Evolutionary conservation across 163 green algal genomes (phyloP).

Genomic region (Prototheca cutis): DNA sequence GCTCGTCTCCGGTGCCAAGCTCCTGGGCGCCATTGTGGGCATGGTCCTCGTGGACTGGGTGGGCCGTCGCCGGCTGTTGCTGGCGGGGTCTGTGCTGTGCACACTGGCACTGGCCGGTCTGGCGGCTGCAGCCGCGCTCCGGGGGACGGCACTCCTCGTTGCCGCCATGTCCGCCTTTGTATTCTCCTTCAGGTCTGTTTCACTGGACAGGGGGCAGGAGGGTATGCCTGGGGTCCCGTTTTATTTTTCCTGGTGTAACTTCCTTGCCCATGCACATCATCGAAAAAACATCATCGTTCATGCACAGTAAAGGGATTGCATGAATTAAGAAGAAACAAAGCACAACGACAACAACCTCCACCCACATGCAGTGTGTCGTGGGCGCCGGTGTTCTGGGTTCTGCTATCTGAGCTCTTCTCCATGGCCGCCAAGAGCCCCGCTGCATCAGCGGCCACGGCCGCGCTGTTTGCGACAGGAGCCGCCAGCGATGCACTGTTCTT

Average conservation of each 20-base stretch:
- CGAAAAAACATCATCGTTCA: too few relatives aligned
- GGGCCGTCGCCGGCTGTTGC: conserved; percentile 65
- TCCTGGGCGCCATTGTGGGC: conserved; percentile 27
- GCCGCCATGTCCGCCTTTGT: conserved; percentile 57
- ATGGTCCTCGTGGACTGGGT: conserved; percentile 58
- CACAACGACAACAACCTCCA: too few relatives aligned
- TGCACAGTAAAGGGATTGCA: too few relatives aligned
- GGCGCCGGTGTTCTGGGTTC: conserved; percentile 79
- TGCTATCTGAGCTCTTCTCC: conserved; percentile 73
- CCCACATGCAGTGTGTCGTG: conserved; percentile 50
- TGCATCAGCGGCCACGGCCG: conserved; percentile 47
- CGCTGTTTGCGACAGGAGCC: conserved; percentile 55
- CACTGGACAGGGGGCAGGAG: not conserved
- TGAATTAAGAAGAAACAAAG: too few relatives aligned
- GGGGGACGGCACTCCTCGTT: conserved; percentile 22
- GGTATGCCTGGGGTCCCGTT: not conserved
- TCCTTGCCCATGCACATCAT: too few relatives aligned
- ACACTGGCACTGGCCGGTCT: conserved; percentile 35
- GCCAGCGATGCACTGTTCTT: conserved; percentile 39
- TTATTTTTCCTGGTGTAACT: too few relatives aligned
- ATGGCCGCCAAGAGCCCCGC: conserved; percentile 69
- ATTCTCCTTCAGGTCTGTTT: conserved; percentile 31
- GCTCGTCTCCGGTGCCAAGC: conserved; percentile 24
- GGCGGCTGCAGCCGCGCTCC: conserved; percentile 15
- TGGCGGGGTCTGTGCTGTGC: conserved; percentile 47